phyloP scores from a whole-genome alignment of 306 rosid species.

The Psophocarpus tetragonolobus region DNA sequence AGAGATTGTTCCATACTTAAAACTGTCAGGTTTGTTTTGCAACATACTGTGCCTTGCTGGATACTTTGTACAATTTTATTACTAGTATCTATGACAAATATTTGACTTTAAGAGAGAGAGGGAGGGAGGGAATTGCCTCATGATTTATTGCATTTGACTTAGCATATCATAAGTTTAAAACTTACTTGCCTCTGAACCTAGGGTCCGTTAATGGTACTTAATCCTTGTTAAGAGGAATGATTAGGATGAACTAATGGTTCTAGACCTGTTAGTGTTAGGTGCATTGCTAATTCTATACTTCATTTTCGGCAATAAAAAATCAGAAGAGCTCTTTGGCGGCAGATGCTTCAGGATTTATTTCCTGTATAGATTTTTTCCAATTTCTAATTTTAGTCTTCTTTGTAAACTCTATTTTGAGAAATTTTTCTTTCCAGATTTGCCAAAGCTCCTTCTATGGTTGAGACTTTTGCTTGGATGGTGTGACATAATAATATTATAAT shows the following conservation, averaged over 20 bases:
- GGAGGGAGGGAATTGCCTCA: background rate
- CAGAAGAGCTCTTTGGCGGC: constrained; percentile 1
- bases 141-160: constrained; percentile 7
- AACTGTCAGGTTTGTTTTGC: constrained; percentile 69
- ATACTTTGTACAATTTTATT: constrained; percentile 15
- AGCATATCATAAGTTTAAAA: constrained; percentile 15
- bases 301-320: background rate
- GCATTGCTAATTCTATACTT: constrained; percentile 20
- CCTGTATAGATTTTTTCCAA: background rate
- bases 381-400: background rate
- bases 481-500: background rate
- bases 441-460: background rate
- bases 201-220: background rate
- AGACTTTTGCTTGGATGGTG: background rate
- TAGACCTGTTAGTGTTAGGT: constrained; percentile 7
- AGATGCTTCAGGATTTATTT: background rate
- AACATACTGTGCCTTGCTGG: constrained; percentile 22
- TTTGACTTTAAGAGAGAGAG: background rate
- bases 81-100: background rate
- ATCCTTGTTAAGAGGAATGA: constrained; percentile 31
- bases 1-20: constrained; percentile 76
- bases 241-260: constrained; percentile 7
- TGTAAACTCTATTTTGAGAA: background rate
- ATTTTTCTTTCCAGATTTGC: background rate
- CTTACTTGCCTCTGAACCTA: background rate